A percentile compares a stretch with the other conserved stretches of the same genome.
phyloP scores from a whole-genome alignment of 2,329 filamentous ascomycete species.

The Dothistroma pini region DNA sequence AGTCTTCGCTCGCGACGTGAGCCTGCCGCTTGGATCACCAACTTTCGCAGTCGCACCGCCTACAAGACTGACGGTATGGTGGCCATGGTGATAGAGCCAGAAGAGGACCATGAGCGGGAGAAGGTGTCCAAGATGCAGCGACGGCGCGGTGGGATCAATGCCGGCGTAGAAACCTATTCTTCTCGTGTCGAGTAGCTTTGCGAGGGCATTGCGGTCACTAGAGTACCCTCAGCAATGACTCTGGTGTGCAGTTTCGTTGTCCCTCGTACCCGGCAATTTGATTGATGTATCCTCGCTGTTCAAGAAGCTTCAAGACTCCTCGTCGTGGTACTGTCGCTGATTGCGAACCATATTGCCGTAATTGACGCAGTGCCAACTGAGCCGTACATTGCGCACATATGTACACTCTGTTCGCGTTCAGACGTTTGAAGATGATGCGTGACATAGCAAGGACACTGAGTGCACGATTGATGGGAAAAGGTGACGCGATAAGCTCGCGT shows the following conservation, averaged over 20 bases:
- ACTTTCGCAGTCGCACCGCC: slow-evolving; percentile 68
- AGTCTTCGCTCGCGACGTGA: slow-evolving; percentile 57
- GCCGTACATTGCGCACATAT: slow-evolving; percentile 8
- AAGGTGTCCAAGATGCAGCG: slow-evolving; percentile 76
- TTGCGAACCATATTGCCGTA: neutral
- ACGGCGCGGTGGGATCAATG: slow-evolving; percentile 76
- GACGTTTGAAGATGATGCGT: slow-evolving; percentile 3
- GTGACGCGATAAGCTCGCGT: neutral
- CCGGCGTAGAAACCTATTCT: slow-evolving; percentile 74
- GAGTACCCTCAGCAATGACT: slow-evolving; percentile 2
- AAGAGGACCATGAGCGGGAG: slow-evolving; percentile 79
- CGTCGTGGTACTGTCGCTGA: neutral
- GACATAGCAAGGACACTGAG: slow-evolving; percentile 3
- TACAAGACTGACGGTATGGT: slow-evolving; percentile 60
- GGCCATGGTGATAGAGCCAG: slow-evolving; percentile 77
- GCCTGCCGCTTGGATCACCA: slow-evolving; percentile 71
- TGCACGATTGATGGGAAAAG: neutral
- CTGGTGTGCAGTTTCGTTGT: neutral
- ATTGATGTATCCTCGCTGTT: slow-evolving; percentile 70
- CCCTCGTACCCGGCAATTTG: slow-evolving; percentile 65
- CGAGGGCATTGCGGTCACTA: slow-evolving; percentile 52
- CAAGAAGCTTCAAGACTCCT: slow-evolving; percentile 56
- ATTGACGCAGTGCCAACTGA: neutral
- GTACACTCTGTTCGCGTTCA: slow-evolving; percentile 1
- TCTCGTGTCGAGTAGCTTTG: slow-evolving; percentile 60